These are phyloP conservation scores for Cystobasidium onofrii DNA, from an alignment of 768 basidiomycete genomes.

Conservation along the genomic window DNA sequence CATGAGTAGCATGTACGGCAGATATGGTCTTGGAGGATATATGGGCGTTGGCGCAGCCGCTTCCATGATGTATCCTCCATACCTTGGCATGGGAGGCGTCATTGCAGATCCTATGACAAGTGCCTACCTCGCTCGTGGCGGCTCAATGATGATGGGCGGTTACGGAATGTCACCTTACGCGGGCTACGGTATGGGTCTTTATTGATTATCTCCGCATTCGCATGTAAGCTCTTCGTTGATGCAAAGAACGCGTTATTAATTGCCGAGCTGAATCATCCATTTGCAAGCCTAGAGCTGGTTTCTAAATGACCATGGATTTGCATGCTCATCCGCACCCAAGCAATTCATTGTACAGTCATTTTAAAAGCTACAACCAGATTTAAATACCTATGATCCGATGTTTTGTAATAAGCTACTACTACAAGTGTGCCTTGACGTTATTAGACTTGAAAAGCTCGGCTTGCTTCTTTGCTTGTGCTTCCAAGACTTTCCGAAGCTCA, in stretches of 20 bases:
- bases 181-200: background rate
- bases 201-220: too few species aligned
- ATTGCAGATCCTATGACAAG: background rate
- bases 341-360: background rate
- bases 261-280: too few species aligned
- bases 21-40: background rate
- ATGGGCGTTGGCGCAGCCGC: background rate
- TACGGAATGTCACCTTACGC: background rate
- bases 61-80: background rate
- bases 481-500: slow-evolving; percentile 2
- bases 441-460: slow-evolving; percentile 29
- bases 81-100: slow-evolving; percentile 1
- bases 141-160: background rate
- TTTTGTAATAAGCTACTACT: background rate
- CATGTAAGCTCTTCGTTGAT: background rate
- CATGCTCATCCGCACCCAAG: background rate
- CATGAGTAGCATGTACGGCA: background rate
- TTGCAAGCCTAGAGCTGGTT: too few species aligned
- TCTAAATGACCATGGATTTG: too few species aligned
- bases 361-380: background rate
- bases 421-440: slow-evolving; percentile 22
- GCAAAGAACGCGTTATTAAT: too few species aligned
- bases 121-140: background rate
- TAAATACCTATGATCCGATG: background rate
- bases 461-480: slow-evolving; percentile 16